Evolutionary conservation across 108 stramenopile genomes (phyloP).

Genomic region (Conticribra weissflogii): DNA sequence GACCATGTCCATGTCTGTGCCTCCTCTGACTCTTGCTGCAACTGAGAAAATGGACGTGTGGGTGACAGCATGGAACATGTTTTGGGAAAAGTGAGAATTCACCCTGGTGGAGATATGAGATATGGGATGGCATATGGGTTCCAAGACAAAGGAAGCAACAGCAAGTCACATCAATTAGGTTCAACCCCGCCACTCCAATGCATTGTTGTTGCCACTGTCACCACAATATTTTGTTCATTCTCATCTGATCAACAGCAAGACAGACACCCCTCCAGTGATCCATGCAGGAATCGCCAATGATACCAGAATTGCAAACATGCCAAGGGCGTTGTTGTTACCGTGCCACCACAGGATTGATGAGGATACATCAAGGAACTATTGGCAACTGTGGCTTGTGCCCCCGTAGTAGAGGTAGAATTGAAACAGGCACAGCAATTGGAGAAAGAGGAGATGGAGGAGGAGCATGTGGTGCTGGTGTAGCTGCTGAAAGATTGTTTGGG

Average conservation of each 20-base stretch:
- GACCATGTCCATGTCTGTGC: too few relatives aligned
- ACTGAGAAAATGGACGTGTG: background rate
- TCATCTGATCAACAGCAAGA: background rate
- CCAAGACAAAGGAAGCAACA: background rate
- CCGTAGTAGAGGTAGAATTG: constrained; percentile 20
- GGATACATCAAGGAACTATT: background rate
- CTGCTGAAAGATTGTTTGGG: too few relatives aligned
- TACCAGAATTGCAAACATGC: constrained; percentile 2
- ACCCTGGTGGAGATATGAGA: background rate
- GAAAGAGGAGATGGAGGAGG: background rate
- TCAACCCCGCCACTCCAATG: background rate
- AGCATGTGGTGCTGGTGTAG: too few relatives aligned
- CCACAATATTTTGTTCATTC: too few relatives aligned
- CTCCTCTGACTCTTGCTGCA: too few relatives aligned
- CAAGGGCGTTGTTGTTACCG: background rate
- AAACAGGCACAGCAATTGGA: constrained; percentile 8
- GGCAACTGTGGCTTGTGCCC: constrained; percentile 1
- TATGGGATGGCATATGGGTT: background rate
- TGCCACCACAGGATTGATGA: background rate
- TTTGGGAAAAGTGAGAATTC: background rate
- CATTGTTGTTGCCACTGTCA: background rate
- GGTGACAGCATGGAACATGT: background rate
- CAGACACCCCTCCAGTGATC: constrained; percentile 5
- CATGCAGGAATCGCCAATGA: constrained; percentile 9
- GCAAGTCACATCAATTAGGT: background rate